Evolutionary conservation across 495 filamentous ascomycete species (phyloP), one percentile per base, ranked within the genome.

Genomic region (Amphirosellinia nigrospora): DNA sequence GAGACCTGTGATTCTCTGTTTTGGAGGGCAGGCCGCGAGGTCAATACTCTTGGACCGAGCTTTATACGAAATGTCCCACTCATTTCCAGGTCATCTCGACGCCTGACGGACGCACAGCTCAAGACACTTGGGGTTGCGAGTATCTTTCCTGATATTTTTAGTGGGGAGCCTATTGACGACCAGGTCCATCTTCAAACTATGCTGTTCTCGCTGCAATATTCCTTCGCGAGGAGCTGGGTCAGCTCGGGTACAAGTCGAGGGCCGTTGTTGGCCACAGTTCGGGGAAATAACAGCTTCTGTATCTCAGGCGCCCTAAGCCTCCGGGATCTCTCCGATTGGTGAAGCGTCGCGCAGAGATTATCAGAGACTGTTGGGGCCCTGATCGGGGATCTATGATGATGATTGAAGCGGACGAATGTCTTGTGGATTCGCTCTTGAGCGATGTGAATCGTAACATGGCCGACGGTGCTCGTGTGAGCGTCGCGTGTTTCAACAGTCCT

Each of bases 21-120:
- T 89, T 55, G 86, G 87, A 3, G 86, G 86, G 8, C 87, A 89
- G n/a, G n/a, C n/a, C n/a, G n/a, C n/a, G n/a, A n/a, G n/a, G n/a
- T n/a, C n/a, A n/a, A n/a, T n/a, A n/a, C n/a, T n/a, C n/a, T n/a
- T n/a, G n/a, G n/a, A n/a, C n/a, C n/a, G n/a, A n/a, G n/a, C n/a
- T n/a, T n/a, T n/a, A n/a, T n/a, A n/a, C n/a, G n/a, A n/a, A n/a
- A n/a, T n/a, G n/a, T n/a, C n/a, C n/a, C n/a, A n/a, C n/a, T n/a
- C n/a, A n/a, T n/a, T n/a, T n/a, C n/a, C n/a, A n/a, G n/a, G n/a
- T n/a, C n/a, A n/a, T n/a, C n/a, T n/a, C n/a, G n/a, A n/a, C n/a
- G n/a, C n/a, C n/a, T n/a, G n/a, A n/a, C n/a, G n/a, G n/a, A n/a
- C n/a, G n/a, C 72, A 87, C 16, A 87, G 65, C 70, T 8, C 26